A percentile compares a stretch with the other conserved stretches of the same genome.
Evolutionary conservation across 83 land plant species (phyloP).

Genomic region (Picea abies): DNA sequence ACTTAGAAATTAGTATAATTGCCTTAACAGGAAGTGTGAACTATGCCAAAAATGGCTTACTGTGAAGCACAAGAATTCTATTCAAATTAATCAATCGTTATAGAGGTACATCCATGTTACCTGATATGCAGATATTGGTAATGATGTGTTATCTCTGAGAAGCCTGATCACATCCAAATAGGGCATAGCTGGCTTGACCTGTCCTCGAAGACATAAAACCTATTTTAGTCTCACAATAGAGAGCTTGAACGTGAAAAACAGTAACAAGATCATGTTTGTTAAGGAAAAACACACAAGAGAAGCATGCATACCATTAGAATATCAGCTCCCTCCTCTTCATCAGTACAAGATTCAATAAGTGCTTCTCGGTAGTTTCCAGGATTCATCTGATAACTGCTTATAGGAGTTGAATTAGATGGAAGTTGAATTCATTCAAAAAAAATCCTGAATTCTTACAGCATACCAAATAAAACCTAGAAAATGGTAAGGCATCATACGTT

Average conservation of each 20-base stretch:
- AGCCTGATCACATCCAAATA: slow-evolving; percentile 91
- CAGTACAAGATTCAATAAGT: slow-evolving; percentile 67
- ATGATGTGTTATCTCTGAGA: slow-evolving; percentile 80
- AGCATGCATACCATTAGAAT: slow-evolving; percentile 75
- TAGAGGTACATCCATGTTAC: slow-evolving; percentile 33
- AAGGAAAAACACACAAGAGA: slow-evolving; percentile 8
- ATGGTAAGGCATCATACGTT: slow-evolving; percentile 56
- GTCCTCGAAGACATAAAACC: slow-evolving; percentile 3
- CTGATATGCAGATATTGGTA: slow-evolving; percentile 99
- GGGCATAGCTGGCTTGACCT: slow-evolving; percentile 99
- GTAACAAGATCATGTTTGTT: background rate
- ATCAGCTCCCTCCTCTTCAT: slow-evolving; percentile 96
- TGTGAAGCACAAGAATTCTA: too few species aligned
- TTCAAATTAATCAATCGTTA: too few species aligned
- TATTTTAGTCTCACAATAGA: background rate
- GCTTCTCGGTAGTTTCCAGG: slow-evolving; percentile 97
- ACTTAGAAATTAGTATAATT: background rate
- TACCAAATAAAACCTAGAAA: background rate
- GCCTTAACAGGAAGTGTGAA: too few species aligned
- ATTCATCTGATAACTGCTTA: slow-evolving; percentile 89
- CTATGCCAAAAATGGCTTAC: background rate
- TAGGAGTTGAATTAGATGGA: background rate
- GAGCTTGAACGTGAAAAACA: background rate
- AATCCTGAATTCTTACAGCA: slow-evolving; percentile 1
- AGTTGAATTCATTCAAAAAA: background rate